Conservation (phyloP, 495 filamentous ascomycete species). For the Lepidopterella palustris region DNA sequence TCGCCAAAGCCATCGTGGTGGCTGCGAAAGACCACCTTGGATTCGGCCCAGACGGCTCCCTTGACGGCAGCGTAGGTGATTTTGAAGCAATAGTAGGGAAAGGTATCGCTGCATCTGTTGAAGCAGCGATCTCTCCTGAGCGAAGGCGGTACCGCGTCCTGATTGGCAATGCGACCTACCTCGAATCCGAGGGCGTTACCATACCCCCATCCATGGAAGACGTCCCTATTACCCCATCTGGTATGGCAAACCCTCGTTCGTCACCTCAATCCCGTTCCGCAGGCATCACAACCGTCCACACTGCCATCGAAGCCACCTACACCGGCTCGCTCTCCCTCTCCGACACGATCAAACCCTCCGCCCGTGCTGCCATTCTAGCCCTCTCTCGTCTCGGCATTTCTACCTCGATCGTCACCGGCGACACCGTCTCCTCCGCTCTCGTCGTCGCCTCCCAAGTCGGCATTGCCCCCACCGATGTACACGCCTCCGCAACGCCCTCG, state of each 20-base stretch:
- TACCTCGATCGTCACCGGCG: conserved; percentile 88
- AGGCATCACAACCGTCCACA: conserved; percentile 84
- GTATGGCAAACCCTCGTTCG: conserved; percentile 33
- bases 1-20: conserved; percentile 74
- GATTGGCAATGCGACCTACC: conserved; percentile 73
- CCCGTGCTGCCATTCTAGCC: conserved; percentile 75
- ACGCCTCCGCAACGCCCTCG: conserved; percentile 76
- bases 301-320: conserved; percentile 75
- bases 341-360: conserved; percentile 84
- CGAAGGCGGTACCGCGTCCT: conserved; percentile 67
- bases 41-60: conserved; percentile 59
- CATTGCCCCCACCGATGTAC: conserved; percentile 66
- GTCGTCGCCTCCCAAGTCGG: conserved; percentile 78
- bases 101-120: conserved; percentile 75
- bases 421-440: conserved; percentile 73
- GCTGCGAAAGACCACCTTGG: conserved; percentile 69
- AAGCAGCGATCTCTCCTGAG: conserved; percentile 61
- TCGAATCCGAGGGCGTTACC: conserved; percentile 58
- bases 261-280: conserved; percentile 35
- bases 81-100: conserved; percentile 80
- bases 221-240: conserved; percentile 26
- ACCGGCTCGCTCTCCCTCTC: conserved; percentile 74
- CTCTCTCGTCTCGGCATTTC: conserved; percentile 77
- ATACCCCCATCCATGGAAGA: conserved; percentile 56
- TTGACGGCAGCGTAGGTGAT: conserved; percentile 77